A percentile compares a stretch with the other conserved stretches of the same genome.
Conservation (phyloP, 306 rosid genomes). For the Casuarina equisetifolia region DNA sequence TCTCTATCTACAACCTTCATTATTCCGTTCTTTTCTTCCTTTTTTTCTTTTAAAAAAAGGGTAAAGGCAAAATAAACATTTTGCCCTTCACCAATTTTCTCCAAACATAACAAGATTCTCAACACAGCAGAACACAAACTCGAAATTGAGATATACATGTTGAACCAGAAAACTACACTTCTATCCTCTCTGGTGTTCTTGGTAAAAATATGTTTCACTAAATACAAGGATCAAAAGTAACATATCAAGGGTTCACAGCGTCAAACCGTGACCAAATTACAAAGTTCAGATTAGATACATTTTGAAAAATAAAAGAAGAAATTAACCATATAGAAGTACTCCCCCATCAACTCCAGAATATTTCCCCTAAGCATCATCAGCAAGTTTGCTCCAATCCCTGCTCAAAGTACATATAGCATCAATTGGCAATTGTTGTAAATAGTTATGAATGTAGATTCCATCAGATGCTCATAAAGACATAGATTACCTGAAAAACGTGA, state of each 20-base stretch:
- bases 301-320: constrained; percentile 32
- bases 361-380: background rate
- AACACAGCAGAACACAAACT: background rate
- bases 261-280: constrained; percentile 51
- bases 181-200: constrained; percentile 31
- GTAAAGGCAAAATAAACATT: too few relatives aligned
- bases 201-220: constrained; percentile 35
- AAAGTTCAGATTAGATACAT: constrained; percentile 42
- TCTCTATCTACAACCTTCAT: too few relatives aligned
- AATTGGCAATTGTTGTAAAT: constrained; percentile 24
- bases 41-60: too few relatives aligned
- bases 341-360: constrained; percentile 27
- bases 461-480: constrained; percentile 18
- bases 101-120: too few relatives aligned
- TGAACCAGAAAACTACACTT: constrained; percentile 16
- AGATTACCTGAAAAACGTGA: constrained; percentile 39
- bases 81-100: too few relatives aligned
- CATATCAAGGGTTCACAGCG: constrained; percentile 31
- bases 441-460: constrained; percentile 26
- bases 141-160: background rate
- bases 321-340: constrained; percentile 31
- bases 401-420: constrained; percentile 20
- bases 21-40: too few relatives aligned
- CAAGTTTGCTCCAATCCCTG: constrained; percentile 31
- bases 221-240: constrained; percentile 31